Base-by-base conservation (phyloP, 2,329 filamentous ascomycete species). In the Neurospora sp. region DNA sequence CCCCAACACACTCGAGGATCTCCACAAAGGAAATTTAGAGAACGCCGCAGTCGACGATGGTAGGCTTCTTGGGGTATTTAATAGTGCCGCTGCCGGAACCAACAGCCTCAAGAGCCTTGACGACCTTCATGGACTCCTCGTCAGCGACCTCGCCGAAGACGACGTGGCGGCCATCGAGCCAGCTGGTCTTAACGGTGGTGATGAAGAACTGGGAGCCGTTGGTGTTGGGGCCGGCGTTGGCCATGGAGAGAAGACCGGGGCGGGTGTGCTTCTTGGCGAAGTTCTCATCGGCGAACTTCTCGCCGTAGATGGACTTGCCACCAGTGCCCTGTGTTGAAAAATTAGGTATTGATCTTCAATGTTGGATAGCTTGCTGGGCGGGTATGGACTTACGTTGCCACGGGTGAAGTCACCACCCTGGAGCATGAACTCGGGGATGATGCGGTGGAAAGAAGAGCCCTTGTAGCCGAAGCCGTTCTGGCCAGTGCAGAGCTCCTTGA, bases 161-260 rank as follows among this genome's bases (percentile, higher is more conserved):
- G 81, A 93, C 91, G 86, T 96, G 92, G 81, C 91, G 91, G 79
- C 88, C 88, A 80, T 96, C 87, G 76, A 96, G 86, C 86, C 97
- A 97, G 70, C 90, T 90, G 72, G 96, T 98, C 72, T 90, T 87
- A 68, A 97, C 93, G 70, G 95, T 98, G 78, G 95, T 98, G 80
- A 98, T 85, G 86, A 98, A 98, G 87, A 98, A 98, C 83, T 98
- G 95, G 68, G 93, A 97, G 78, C 96, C 96, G 84, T 99, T 99
- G 81, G 95, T 98, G 91, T 98, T 97, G 79, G 91, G 91, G 76
- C 93, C 93, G 77, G 93, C 92, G 84, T 97, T 97, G 81, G 93
- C 93, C 93, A 97, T 97, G 83, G 93, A 97, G 76, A 97, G 87
- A 76, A 94, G 87, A 85, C 90, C 92, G 73, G 91, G 90, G 77